phyloP scores from a whole-genome alignment of 331 rosid species.

The Malus hybrid region DNA sequence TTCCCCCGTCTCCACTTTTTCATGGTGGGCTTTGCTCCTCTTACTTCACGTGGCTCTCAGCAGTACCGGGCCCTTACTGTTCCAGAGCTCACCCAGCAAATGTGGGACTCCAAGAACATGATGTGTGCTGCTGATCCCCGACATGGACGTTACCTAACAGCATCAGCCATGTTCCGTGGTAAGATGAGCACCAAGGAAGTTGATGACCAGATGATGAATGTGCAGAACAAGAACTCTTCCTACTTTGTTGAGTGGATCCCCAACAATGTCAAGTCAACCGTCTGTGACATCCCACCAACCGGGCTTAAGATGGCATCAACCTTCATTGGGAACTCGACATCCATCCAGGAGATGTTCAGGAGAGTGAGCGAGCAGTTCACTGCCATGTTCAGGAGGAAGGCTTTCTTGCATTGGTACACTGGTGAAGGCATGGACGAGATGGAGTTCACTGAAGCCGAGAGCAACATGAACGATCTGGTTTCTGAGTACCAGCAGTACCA shows the following conservation, averaged over 20 bases:
- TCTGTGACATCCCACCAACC: constrained; percentile 61
- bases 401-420: constrained; percentile 86
- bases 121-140: constrained; percentile 69
- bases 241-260: constrained; percentile 78
- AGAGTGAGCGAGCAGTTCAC: constrained; percentile 74
- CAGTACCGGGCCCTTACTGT: constrained; percentile 59
- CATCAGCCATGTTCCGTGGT: constrained; percentile 69
- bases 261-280: constrained; percentile 60
- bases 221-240: constrained; percentile 69
- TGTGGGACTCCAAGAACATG: constrained; percentile 79
- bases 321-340: constrained; percentile 51
- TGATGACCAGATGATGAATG: constrained; percentile 63
- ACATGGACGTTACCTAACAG: constrained; percentile 59
- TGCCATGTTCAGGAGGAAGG: constrained; percentile 73
- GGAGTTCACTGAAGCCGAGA: constrained; percentile 69
- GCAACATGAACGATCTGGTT: constrained; percentile 63
- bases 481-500: constrained; percentile 69
- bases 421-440: constrained; percentile 78
- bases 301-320: constrained; percentile 73
- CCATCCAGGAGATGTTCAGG: constrained; percentile 65
- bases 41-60: constrained; percentile 64
- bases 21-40: constrained; percentile 74
- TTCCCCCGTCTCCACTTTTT: constrained; percentile 82
- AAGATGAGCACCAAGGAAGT: constrained; percentile 74
- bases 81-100: constrained; percentile 67